These are phyloP conservation scores for Talaromyces islandicus DNA, from an alignment of 2,329 filamentous ascomycete species.

Conservation along the genomic window DNA sequence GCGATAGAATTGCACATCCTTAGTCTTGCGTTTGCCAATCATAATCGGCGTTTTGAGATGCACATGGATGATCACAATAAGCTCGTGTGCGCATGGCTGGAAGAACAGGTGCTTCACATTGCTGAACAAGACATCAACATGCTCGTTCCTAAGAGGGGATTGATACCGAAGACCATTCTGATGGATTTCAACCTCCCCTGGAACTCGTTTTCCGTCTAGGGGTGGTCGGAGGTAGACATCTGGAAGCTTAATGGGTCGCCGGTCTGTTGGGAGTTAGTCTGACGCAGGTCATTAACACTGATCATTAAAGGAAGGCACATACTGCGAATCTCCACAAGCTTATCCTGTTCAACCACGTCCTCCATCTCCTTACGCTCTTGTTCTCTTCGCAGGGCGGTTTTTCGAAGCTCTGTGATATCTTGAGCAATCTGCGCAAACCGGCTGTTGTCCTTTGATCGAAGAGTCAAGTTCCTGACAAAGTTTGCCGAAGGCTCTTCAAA, in stretches of 20 bases:
- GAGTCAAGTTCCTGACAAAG: constrained; percentile 91
- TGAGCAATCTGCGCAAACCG: constrained; percentile 86
- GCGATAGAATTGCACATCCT: constrained; percentile 96
- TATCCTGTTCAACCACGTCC: constrained; percentile 97
- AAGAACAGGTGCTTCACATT: constrained; percentile 99
- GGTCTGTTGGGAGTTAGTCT: constrained; percentile 59
- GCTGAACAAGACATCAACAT: constrained; percentile 93
- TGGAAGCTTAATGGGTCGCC: constrained; percentile 81
- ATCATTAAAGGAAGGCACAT: constrained; percentile 31
- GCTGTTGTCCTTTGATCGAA: constrained; percentile 82
- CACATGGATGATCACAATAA: constrained; percentile 97
- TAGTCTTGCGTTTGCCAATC: constrained; percentile 97
- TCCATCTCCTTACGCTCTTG: constrained; percentile 99
- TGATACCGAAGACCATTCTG: constrained; percentile 97
- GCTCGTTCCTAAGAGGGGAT: constrained; percentile 70
- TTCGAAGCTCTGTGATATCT: constrained; percentile 94
- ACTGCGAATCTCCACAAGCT: constrained; percentile 91
- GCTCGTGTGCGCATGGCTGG: constrained; percentile 90
- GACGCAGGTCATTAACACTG: not conserved
- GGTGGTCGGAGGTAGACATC: constrained; percentile 94
- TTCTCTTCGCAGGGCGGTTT: constrained; percentile 82
- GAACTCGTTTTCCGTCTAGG: constrained; percentile 93
- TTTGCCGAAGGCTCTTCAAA: constrained; percentile 95
- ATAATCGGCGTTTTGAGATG: constrained; percentile 98
- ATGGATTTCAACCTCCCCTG: constrained; percentile 94